Percentiles rank a stretch among this genome's conserved stretches.
Conservation (phyloP, 176 grass and related monocot genomes). For the Phragmites australis region DNA sequence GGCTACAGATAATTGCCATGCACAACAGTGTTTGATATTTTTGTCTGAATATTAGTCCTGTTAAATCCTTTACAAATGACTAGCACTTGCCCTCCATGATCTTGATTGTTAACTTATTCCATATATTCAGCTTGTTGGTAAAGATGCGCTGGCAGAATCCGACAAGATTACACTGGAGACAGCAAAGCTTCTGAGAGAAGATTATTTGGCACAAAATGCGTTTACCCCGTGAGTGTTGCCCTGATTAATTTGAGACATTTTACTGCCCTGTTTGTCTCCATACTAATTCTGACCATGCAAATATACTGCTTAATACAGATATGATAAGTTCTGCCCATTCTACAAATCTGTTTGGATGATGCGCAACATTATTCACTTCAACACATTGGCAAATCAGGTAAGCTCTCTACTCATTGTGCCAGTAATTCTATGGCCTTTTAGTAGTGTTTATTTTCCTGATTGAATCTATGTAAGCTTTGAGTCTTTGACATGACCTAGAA, state of each 20-base stretch:
- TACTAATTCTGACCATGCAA: not conserved
- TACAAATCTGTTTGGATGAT: conserved; percentile 99
- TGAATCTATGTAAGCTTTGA: not conserved
- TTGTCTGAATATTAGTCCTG: not conserved
- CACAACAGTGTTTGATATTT: not conserved
- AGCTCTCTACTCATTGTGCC: not conserved
- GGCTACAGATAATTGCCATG: not conserved
- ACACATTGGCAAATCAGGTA: conserved; percentile 82
- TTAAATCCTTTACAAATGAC: not conserved
- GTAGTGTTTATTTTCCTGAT: not conserved
- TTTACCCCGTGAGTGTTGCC: conserved; percentile 70
- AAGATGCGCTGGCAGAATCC: conserved; percentile 82
- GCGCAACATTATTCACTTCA: conserved; percentile 93
- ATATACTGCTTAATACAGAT: conserved; percentile 44
- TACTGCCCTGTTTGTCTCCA: not conserved
- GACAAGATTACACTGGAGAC: conserved; percentile 88
- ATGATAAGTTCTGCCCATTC: conserved; percentile 92
- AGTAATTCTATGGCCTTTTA: not conserved
- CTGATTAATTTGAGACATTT: not conserved
- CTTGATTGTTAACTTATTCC: conserved; percentile 8
- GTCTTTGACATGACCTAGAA: not conserved
- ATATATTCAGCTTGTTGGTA: conserved; percentile 70
- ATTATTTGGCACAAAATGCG: conserved; percentile 82
- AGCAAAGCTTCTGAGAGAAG: conserved; percentile 80
- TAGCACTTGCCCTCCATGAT: not conserved